Evolutionary conservation across 345 rosid genomes (phyloP).

Genomic region (Linum tenue): DNA sequence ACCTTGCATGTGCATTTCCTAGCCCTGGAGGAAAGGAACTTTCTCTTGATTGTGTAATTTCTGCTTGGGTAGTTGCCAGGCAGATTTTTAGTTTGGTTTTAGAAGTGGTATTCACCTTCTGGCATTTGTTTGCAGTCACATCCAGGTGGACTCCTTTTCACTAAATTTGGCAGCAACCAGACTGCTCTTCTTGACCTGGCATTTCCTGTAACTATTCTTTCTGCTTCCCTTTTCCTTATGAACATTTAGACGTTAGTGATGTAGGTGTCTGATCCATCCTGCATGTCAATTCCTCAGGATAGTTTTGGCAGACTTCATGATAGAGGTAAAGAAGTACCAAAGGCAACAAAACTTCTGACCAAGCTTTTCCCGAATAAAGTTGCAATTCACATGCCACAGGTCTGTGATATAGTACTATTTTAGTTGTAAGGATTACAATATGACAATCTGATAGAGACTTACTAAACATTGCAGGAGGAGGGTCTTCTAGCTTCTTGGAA

Average conservation of each 20-base stretch:
- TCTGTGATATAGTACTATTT: conserved; percentile 10
- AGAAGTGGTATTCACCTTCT: neutral
- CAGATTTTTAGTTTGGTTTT: no score
- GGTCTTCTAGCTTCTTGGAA: no score
- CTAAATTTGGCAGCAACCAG: conserved; percentile 73
- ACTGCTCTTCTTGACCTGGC: conserved; percentile 84
- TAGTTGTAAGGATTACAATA: no score
- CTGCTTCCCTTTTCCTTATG: neutral
- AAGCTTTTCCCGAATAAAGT: conserved; percentile 89
- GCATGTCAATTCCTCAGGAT: conserved; percentile 41
- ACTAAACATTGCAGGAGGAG: no score
- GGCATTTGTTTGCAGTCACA: conserved; percentile 57
- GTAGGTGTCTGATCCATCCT: conserved; percentile 9
- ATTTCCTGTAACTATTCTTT: conserved; percentile 49
- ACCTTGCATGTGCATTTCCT: no score
- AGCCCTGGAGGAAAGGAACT: no score
- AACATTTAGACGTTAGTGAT: neutral
- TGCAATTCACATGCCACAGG: conserved; percentile 85
- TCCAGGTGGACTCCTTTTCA: conserved; percentile 78
- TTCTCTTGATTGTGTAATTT: neutral
- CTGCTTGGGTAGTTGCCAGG: no score
- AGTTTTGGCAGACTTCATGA: conserved; percentile 68
- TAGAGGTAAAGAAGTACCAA: conserved; percentile 68
- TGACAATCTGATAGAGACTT: no score
- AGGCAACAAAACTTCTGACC: conserved; percentile 51